Evolutionary conservation across 2,329 filamentous ascomycete genomes (phyloP), one percentile per base, ranked within the genome.

Genomic region (Microascus cirrosus): DNA sequence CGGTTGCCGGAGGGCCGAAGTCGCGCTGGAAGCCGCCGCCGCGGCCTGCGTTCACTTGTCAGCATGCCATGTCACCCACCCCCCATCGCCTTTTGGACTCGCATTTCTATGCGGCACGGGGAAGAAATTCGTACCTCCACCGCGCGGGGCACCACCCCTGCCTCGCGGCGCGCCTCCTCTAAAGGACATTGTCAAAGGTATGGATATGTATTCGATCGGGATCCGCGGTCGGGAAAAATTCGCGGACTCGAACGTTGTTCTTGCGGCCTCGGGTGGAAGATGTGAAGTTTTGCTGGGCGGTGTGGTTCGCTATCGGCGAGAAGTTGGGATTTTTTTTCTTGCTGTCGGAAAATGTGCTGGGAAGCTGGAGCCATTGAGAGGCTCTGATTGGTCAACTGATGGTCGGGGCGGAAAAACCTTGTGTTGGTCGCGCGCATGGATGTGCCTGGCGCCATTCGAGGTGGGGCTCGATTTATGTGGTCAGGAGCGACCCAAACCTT

Each of bases 11-110:
- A 58, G 71, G 70, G 48, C 71, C 71, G 65, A 72, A 68, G 62
- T 73, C 71, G 60, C 71, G 67, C 61, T 70, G 68, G 68, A 68
- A 73, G 59, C 70, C 69, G 22, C 42, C 42, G 62, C 70, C 70
- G 55, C 70, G 69, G 60, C 69, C 69, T 70, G 55, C 51, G n/a
- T 13, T 50, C 28, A 32, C 28, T 34, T 45, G 22, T 32, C 18
- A 39, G 35, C 66, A 45, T n/a, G n/a, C n/a, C n/a, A n/a, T n/a
- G n/a, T n/a, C 39, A n/a, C 39, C 15, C 39, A 13, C 13, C 15
- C 39, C 36, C n/a, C 13, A 45, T n/a, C n/a, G 15, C 13, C 39
- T 12, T 42, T 51, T 34, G 15, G 15, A 18, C 15, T n/a, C n/a
- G 39, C 15, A 7, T 39, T 12, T 39, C 10, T 12, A 32, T 32